These are phyloP conservation scores for Fusarium brevicatenulatum DNA, from an alignment of 2,329 filamentous ascomycete species.

Conservation along the genomic window DNA sequence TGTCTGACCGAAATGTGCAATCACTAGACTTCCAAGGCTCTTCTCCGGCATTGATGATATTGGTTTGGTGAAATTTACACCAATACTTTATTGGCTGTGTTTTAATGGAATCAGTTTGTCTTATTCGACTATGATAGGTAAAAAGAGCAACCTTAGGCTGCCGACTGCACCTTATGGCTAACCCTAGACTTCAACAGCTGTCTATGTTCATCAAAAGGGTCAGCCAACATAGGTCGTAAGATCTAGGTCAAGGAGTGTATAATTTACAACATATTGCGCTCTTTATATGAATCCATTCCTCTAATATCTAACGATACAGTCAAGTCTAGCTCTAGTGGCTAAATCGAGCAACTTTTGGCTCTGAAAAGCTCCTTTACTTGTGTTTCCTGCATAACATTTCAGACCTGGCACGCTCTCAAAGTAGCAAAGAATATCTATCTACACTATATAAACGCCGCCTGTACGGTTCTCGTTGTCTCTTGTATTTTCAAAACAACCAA, in stretches of 20 bases:
- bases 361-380: not conserved
- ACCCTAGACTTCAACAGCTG: not conserved
- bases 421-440: constrained; percentile 14
- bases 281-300: not conserved
- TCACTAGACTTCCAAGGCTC: not conserved
- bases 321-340: constrained; percentile 19
- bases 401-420: constrained; percentile 7
- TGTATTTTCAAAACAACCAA: not conserved
- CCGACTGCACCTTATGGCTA: not conserved
- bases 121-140: not conserved
- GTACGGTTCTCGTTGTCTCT: not conserved
- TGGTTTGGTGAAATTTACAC: not conserved
- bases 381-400: constrained; percentile 4
- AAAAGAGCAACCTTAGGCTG: not conserved
- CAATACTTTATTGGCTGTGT: not conserved
- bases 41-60: not conserved
- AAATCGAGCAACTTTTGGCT: not conserved
- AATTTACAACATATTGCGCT: not conserved
- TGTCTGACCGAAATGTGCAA: not conserved
- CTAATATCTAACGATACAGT: constrained; percentile 4
- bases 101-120: not conserved
- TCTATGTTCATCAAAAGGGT: not conserved
- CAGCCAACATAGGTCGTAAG: not conserved
- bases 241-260: not conserved
- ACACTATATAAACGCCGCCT: constrained; percentile 23